Evolutionary conservation across 2,329 filamentous ascomycete genomes (phyloP), one percentile per base, ranked within the genome.

Genomic region (Samsoniella hepiali): DNA sequence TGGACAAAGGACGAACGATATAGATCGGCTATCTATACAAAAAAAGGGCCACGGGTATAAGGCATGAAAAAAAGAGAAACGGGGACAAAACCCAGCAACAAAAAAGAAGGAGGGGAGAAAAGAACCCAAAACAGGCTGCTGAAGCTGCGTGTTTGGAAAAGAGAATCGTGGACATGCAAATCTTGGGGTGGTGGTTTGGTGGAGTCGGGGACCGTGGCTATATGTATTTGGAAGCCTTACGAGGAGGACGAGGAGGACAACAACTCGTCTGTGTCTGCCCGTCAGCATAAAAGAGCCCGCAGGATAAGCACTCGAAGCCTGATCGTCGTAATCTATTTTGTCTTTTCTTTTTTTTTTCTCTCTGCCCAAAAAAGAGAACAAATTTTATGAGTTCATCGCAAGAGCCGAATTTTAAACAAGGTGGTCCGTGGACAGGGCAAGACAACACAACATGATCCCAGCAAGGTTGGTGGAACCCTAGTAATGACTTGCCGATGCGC

Each of bases 361-460:
- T 22, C 22, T 22, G 22, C 22, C 22, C 22, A 22, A 22, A 22
- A 22, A 22, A 22, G 22, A 1, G 22, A 22, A 22, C 22, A 22
- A 22, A 22, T 1, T 22, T 22, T 22, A 22, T 22, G 22, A 22
- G 22, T 22, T 22, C 22, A 22, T 22, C 22, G 4, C 36, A 57
- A 57, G 38, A 57, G 55, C 55, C 54, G 54, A 32, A 40, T 15
- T 27, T 45, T 27, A 49, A 49, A 47, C 13, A 42, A 36, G 36
- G 36, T 40, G 58, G 58, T 60, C 58, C 58, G 58, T 53, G 58
- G 36, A 34, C 44, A 45, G 38, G 40, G 44, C 58, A 61, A 61
- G 58, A 61, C 58, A 61, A 45, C 11, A 49, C 54, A 53, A 51
- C 51, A 42, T 22, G 22, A 22, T 59, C 58, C 49, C 38, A 61